Base-by-base conservation (phyloP, 257 asterid species). In the Lycium ferocissimum region DNA sequence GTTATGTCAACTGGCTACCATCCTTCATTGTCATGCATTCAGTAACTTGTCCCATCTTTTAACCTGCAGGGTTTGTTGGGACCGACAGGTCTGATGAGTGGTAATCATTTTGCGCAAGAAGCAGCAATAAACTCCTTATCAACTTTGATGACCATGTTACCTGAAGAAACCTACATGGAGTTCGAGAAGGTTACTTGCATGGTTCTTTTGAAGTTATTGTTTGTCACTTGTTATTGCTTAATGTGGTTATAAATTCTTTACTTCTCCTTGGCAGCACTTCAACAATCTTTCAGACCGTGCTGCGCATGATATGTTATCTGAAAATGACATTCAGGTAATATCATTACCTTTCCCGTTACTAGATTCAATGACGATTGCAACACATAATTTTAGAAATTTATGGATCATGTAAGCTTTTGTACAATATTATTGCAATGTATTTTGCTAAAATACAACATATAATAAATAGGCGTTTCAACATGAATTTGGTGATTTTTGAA, bases 261-360 rank as follows among this genome's bases (percentile, higher is more conserved):
- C 9, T 66, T 83, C 67, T 61, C 85, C 87, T 87, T 83, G 85
- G 88, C 94, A 97, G 99, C 90, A 85, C 93, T 92, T 97, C 53
- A 91, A 86, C 85, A 90, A 89, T 88, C 94, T 94, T 83, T 95
- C 98, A 15, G 98, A 95, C 86, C 94, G 91, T 84, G 72, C 45
- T 81, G 94, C 92, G 0, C 99, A 97, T 85, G 94, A 93, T 85
- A 72, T 87, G 18, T 93, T 97, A 80, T 90, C 98, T 35, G 96
- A 92, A 87, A 84, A 82, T 84, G 99, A 97, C 86, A 91, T 97
- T 88, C 97, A 97, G 99, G 99, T 96, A 70, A 79, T 76, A 76
- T 76, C 47, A 7, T 51, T 33, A 26, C 63, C 65, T 76, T 26
- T 84, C 57, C 73, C 62, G 58, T 73, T 6, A 18, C 57, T 83